Evolutionary conservation across 495 filamentous ascomycete genomes (phyloP).

Genomic region (Tuber aestivum): DNA sequence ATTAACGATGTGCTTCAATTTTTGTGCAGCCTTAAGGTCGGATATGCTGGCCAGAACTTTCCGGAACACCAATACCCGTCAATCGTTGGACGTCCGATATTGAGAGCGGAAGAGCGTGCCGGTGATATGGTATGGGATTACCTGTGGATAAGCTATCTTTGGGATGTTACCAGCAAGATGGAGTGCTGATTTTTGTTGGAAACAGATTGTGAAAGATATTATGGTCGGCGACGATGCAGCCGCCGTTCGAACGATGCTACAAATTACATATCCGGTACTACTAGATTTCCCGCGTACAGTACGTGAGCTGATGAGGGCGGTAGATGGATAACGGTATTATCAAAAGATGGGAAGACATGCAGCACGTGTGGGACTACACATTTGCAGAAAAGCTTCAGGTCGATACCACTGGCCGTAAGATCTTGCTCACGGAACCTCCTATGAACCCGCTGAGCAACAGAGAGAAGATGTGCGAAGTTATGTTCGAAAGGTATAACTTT

Average conservation of each 20-base stretch:
- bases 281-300: constrained; percentile 27
- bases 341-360: constrained; percentile 99
- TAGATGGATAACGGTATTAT: constrained; percentile 99
- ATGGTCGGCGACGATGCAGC: constrained; percentile 99
- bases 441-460: constrained; percentile 96
- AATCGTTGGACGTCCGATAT: constrained; percentile 94
- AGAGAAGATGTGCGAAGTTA: constrained; percentile 95
- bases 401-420: constrained; percentile 86
- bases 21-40: constrained; percentile 71
- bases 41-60: constrained; percentile 91
- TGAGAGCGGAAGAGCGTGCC: constrained; percentile 84
- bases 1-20: constrained; percentile 6
- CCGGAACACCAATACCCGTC: constrained; percentile 97
- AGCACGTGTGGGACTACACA: constrained; percentile 98
- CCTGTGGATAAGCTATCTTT: not conserved
- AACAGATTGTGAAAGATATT: constrained; percentile 82
- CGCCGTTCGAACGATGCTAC: constrained; percentile 88
- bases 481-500: constrained; percentile 96
- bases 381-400: constrained; percentile 95
- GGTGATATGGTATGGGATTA: constrained; percentile 52
- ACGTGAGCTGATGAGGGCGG: not conserved
- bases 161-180: not conserved
- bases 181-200: constrained; percentile 14
- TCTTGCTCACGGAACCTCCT: constrained; percentile 94
- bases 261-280: constrained; percentile 85